These are phyloP conservation scores for Vanrija pseudolonga DNA, from an alignment of 1,284 basidiomycete species.

Conservation along the genomic window DNA sequence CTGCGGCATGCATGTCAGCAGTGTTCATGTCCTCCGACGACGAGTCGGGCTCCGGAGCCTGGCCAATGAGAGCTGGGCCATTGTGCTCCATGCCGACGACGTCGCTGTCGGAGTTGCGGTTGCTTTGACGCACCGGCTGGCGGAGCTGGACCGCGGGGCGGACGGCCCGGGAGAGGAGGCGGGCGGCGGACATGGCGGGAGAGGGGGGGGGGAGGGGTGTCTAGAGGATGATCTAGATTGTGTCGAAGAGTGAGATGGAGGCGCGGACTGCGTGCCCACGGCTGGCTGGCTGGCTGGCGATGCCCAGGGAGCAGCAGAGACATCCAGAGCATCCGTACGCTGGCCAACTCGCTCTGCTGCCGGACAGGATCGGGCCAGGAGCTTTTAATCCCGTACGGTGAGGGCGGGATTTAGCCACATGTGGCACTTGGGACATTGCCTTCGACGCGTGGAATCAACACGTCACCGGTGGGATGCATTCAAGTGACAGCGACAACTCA, in stretches of 20 bases:
- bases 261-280: too few species aligned
- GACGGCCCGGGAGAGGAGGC: slow-evolving; percentile 39
- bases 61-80: too few species aligned
- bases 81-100: not conserved
- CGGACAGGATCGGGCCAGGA: too few species aligned
- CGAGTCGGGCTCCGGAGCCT: not conserved
- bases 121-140: slow-evolving; percentile 19
- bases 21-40: not conserved
- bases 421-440: not conserved
- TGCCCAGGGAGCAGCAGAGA: too few species aligned
- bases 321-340: too few species aligned
- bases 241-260: not conserved
- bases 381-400: too few species aligned
- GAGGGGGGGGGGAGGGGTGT: slow-evolving; percentile 9
- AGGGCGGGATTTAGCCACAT: not conserved
- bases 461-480: not conserved
- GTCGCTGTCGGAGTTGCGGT: not conserved
- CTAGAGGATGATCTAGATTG: slow-evolving; percentile 3
- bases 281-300: too few species aligned
- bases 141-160: slow-evolving; percentile 25
- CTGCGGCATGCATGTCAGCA: slow-evolving; percentile 13
- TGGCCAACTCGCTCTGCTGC: too few species aligned
- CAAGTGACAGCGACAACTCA: not conserved
- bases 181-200: slow-evolving; percentile 38
- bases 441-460: not conserved